Base-by-base conservation (phyloP, 1,284 basidiomycete genomes). In the Heterobasidion irregulare region DNA sequence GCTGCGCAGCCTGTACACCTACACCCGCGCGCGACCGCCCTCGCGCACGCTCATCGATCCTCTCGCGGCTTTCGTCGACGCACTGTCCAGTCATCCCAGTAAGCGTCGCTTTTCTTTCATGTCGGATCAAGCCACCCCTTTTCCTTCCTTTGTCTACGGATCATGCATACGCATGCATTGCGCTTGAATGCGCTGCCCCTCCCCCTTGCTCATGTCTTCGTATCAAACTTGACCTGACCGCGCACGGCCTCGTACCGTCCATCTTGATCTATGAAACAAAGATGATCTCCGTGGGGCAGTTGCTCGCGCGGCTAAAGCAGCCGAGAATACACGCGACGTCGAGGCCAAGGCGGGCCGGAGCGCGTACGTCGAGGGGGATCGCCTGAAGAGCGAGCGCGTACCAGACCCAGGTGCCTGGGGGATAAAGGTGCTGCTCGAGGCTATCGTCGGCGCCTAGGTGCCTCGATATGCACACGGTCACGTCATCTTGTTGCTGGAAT, bases 391-490 rank as follows among this genome's bases (percentile, higher is more conserved):
- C 61, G 78, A 89, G 65, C 75, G 76, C 50, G 78, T 94, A 12
- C 79, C 92, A 1, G 94, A 97, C 70, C 92, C 94, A 0, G 94
- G 94, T 34, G 94, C 94, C 34, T 92, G 89, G 85, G 93, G 92
- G 38, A 82, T 96, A 50, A 87, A 85, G 64, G 79, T 82, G n/a
- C 77, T 94, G 48, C 64, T 94, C 54, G 82, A 90, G 66, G 84
- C 73, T 15, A 53, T 72, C 80, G 55, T 64, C 64, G 45, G 62
- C 58, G 6, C 33, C 15, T 47, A 26, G 26, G 26, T 26, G 26
- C 26, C 26, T 26, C 6, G 26, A 26, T 26, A 5, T 26, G 6
- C 4, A 5, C 4, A 5, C 26, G 26, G 26, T 26, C 26, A 26
- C 26, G 26, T 26, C 26, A 26, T 26, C 5, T 26, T 26, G 26